Conservation (phyloP, 2,329 filamentous ascomycete species). For the Biscogniauxia mediterranea region DNA sequence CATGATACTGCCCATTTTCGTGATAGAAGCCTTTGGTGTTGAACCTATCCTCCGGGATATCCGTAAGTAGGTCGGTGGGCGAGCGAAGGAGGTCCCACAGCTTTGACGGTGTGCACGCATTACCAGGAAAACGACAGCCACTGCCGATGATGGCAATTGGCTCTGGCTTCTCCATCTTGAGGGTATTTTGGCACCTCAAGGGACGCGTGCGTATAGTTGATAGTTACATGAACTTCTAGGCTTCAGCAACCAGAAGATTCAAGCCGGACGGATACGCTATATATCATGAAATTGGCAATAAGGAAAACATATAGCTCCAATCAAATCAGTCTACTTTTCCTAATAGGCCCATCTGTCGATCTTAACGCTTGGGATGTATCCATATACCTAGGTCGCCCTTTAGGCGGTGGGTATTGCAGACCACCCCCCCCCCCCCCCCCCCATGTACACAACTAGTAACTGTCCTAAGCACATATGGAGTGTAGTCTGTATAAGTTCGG, state of each 20-base stretch:
- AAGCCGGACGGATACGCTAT: neutral
- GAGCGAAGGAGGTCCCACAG: conserved; percentile 1
- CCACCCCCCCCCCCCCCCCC: too few species aligned
- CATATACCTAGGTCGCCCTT: neutral
- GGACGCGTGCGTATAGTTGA: neutral
- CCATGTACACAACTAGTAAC: neutral
- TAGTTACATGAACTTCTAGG: neutral
- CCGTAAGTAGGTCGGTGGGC: neutral
- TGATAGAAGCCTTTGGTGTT: neutral
- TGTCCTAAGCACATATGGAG: neutral
- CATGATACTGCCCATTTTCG: conserved; percentile 1
- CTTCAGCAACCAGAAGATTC: neutral
- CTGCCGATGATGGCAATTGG: conserved; percentile 1
- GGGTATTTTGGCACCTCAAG: neutral
- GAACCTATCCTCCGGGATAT: neutral
- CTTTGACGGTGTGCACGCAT: conserved; percentile 1
- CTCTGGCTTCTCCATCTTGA: neutral
- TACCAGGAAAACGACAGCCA: neutral
- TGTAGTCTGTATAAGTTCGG: too few species aligned
- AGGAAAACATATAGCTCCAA: neutral
- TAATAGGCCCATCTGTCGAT: neutral
- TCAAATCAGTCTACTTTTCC: neutral
- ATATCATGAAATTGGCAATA: neutral
- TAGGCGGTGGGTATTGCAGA: neutral
- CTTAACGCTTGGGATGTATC: neutral